Conservation (phyloP, 495 filamentous ascomycete genomes). For the Cladorrhinum samala region DNA sequence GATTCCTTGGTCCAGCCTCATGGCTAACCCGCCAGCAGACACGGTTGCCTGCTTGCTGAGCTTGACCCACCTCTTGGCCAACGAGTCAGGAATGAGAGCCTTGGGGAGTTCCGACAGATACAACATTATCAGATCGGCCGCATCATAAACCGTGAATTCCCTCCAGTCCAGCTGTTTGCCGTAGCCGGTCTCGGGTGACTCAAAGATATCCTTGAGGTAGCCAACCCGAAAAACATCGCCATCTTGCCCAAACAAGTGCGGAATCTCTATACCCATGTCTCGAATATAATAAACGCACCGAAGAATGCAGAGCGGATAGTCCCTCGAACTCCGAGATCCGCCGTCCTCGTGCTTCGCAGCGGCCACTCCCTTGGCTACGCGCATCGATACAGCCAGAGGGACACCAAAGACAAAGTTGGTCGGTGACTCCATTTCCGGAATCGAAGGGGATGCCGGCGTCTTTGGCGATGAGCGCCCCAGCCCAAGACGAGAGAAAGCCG, state of each 20-base stretch:
- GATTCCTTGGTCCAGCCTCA: slow-evolving; percentile 36
- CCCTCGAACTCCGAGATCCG: slow-evolving; percentile 30
- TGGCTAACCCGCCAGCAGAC: slow-evolving; percentile 21
- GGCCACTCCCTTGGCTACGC: slow-evolving; percentile 34
- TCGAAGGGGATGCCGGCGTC: slow-evolving; percentile 8
- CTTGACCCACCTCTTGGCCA: slow-evolving; percentile 35
- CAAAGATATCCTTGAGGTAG: slow-evolving; percentile 33
- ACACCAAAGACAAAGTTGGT: slow-evolving; percentile 36
- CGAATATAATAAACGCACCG: slow-evolving; percentile 39
- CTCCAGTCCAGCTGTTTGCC: slow-evolving; percentile 34
- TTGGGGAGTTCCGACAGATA: slow-evolving; percentile 36
- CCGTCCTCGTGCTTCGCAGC: slow-evolving; percentile 30
- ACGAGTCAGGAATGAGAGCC: slow-evolving; percentile 31
- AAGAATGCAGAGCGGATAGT: slow-evolving; percentile 38
- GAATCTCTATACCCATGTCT: slow-evolving; percentile 28
- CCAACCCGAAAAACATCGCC: slow-evolving; percentile 27
- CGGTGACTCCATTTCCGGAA: slow-evolving; percentile 2
- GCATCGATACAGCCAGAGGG: slow-evolving; percentile 32
- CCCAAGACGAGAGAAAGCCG: slow-evolving; percentile 24
- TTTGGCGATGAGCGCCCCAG: slow-evolving; percentile 2
- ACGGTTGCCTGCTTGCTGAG: slow-evolving; percentile 34
- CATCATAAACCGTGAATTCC: slow-evolving; percentile 36
- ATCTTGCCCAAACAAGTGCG: slow-evolving; percentile 34
- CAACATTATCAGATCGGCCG: slow-evolving; percentile 33
- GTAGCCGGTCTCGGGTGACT: slow-evolving; percentile 26